These are phyloP conservation scores for Pythium insidiosum DNA, from an alignment of 352 stramenopile genomes.

Conservation along the genomic window DNA sequence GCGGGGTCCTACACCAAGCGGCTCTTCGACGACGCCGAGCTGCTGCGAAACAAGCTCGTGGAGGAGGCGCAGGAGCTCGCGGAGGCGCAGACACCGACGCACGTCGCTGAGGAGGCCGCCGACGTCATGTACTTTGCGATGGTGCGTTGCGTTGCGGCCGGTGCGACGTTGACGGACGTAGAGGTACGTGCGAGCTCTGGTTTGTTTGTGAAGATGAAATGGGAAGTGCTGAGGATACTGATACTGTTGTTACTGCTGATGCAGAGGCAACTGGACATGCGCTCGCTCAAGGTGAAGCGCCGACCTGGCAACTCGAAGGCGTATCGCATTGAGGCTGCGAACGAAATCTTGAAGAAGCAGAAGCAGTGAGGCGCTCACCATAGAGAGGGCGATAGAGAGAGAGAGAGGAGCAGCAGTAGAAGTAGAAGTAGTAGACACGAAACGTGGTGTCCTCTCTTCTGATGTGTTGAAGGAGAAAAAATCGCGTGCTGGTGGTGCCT, in stretches of 20 bases:
- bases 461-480: too few species aligned
- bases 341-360: constrained; percentile 59
- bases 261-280: constrained; percentile 86
- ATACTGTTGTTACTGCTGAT: background rate
- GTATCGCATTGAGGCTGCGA: constrained; percentile 76
- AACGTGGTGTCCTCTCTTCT: too few species aligned
- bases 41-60: constrained; percentile 95
- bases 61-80: constrained; percentile 94
- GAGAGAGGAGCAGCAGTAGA: too few species aligned
- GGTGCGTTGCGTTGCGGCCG: constrained; percentile 86
- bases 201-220: background rate
- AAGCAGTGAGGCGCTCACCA: constrained; percentile 9
- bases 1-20: constrained; percentile 95
- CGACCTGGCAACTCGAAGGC: constrained; percentile 84
- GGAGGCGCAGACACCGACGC: constrained; percentile 73
- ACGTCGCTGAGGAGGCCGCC: constrained; percentile 92
- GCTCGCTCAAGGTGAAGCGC: constrained; percentile 89
- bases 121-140: constrained; percentile 97
- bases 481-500: too few species aligned
- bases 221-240: background rate
- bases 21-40: constrained; percentile 88
- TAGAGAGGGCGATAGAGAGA: too few species aligned
- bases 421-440: too few species aligned
- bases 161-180: constrained; percentile 89
- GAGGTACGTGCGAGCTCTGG: constrained; percentile 28